Evolutionary conservation across 1,284 basidiomycete species (phyloP).

Genomic region (Boletus sp.): DNA sequence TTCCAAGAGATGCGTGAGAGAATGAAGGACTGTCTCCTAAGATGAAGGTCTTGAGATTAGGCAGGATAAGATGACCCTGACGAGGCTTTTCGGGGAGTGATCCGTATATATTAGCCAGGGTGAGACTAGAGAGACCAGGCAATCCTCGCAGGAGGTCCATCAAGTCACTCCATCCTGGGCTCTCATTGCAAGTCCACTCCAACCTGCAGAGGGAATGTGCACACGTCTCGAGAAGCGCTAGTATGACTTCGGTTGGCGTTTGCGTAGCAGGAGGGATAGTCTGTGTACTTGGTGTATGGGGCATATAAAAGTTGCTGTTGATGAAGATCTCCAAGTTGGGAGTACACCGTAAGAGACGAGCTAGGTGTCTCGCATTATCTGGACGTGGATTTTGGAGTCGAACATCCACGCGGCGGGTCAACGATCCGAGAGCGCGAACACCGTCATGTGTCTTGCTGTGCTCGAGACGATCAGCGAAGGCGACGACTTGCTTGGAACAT

Average conservation of each 20-base stretch:
- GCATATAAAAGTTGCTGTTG: constrained; percentile 38
- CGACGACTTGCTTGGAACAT: constrained; percentile 38
- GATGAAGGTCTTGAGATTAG: constrained; percentile 44
- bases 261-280: constrained; percentile 29
- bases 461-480: constrained; percentile 41
- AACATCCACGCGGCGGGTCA: constrained; percentile 45
- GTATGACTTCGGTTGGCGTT: constrained; percentile 30
- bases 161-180: constrained; percentile 35
- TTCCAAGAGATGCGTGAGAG: constrained; percentile 41
- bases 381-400: constrained; percentile 39
- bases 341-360: constrained; percentile 42
- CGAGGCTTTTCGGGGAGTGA: constrained; percentile 21
- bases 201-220: constrained; percentile 32
- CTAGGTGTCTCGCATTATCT: constrained; percentile 29
- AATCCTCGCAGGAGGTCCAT: constrained; percentile 30
- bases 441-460: constrained; percentile 23
- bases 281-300: constrained; percentile 26
- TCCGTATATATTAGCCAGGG: constrained; percentile 42
- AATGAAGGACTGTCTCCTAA: constrained; percentile 45
- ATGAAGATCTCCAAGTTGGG: constrained; percentile 44
- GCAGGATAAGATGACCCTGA: constrained; percentile 37
- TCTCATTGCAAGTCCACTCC: constrained; percentile 39
- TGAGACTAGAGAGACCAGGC: constrained; percentile 37
- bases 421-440: constrained; percentile 39
- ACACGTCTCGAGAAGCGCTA: constrained; percentile 31